A percentile compares a stretch with the other conserved stretches of the same genome.
These are phyloP conservation scores for Rachicladosporium sp. DNA, from an alignment of 2,329 filamentous ascomycete genomes.

Conservation along the genomic window DNA sequence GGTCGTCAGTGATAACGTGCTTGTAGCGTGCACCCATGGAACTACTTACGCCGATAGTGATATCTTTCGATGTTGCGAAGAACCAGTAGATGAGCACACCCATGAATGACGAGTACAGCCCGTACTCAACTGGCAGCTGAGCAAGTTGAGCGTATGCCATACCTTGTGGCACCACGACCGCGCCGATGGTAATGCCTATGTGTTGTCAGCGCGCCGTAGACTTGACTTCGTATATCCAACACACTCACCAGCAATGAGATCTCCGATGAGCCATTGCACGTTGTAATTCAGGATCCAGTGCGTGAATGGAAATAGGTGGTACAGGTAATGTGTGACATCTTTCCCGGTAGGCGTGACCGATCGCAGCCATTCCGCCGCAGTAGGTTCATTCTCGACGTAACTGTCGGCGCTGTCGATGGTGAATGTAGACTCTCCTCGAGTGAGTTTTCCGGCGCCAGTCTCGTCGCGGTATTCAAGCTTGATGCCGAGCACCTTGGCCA, in stretches of 20 bases:
- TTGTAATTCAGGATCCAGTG: conserved; percentile 90
- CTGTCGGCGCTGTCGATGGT: conserved; percentile 61
- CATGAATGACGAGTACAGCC: conserved; percentile 91
- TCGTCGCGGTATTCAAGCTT: conserved; percentile 60
- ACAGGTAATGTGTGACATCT: conserved; percentile 48
- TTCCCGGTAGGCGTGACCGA: conserved; percentile 48
- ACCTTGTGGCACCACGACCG: conserved; percentile 83
- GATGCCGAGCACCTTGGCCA: conserved; percentile 75
- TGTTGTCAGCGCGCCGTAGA: not conserved
- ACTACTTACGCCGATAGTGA: conserved; percentile 72
- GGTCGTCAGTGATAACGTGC: not conserved
- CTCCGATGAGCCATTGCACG: conserved; percentile 72
- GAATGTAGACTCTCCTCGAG: conserved; percentile 66
- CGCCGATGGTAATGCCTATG: conserved; percentile 56
- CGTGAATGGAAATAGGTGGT: conserved; percentile 71
- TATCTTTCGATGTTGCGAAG: conserved; percentile 95
- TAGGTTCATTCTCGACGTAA: conserved; percentile 75
- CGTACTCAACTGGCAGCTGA: conserved; percentile 64
- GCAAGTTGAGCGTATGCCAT: conserved; percentile 91
- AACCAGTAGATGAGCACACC: conserved; percentile 96
- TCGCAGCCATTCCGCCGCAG: conserved; percentile 56
- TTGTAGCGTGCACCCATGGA: not conserved
- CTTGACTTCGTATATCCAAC: conserved; percentile 3
- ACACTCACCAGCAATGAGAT: conserved; percentile 68
- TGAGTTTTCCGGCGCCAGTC: conserved; percentile 37